These are phyloP conservation scores for Talaromyces stipitatus DNA, from an alignment of 495 filamentous ascomycete species.

Conservation along the genomic window DNA sequence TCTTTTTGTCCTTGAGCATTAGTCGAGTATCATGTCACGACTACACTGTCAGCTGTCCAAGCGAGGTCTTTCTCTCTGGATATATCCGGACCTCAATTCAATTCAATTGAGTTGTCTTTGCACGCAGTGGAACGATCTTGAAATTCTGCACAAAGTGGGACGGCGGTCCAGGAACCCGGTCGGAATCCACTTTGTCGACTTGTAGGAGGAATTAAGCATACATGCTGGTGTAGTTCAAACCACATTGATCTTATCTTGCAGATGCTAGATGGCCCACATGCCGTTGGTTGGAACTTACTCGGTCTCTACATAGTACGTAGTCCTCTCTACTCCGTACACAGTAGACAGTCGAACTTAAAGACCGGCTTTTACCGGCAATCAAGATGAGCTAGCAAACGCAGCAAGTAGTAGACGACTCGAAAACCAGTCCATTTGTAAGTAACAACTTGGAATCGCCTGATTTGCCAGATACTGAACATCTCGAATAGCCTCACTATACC, in stretches of 20 bases:
- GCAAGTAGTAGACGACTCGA: neutral
- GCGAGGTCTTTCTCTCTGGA: no score
- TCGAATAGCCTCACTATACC: neutral
- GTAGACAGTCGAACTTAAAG: no score
- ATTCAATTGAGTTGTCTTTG: no score
- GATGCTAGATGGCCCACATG: neutral
- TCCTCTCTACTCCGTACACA: no score
- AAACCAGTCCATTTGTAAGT: neutral
- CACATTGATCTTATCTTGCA: neutral
- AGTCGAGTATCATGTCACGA: no score
- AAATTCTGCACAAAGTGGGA: constrained; percentile 9
- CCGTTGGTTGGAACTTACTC: no score
- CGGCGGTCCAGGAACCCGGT: constrained; percentile 1
- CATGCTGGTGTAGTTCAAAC: neutral
- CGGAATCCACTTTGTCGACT: neutral
- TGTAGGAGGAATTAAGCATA: neutral
- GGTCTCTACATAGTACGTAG: no score
- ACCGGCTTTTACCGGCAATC: neutral
- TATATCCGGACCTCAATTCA: no score
- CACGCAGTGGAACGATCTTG: neutral
- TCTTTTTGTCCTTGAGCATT: neutral
- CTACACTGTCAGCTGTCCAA: no score
- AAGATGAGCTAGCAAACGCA: no score
- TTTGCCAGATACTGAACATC: no score
- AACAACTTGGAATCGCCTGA: neutral